Conservation (phyloP, 257 asterid genomes). For the Cordia subcordata region DNA sequence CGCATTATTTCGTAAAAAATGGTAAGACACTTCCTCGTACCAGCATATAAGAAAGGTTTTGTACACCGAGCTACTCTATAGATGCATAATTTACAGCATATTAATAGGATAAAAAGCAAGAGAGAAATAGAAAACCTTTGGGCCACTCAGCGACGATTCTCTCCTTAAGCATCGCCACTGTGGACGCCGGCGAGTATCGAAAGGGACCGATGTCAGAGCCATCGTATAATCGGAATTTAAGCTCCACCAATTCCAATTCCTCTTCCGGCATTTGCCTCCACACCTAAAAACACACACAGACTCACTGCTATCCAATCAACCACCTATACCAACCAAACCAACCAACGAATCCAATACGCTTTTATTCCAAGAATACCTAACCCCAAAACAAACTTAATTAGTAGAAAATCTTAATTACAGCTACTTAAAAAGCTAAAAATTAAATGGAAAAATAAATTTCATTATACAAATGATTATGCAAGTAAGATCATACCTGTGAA, state of each 20-base stretch:
- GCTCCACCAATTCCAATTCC: conserved; percentile 51
- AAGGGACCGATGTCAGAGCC: conserved; percentile 96
- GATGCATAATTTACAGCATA: no score
- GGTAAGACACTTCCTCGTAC: no score
- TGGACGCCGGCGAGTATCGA: conserved; percentile 80
- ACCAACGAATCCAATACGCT: not conserved
- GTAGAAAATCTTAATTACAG: no score
- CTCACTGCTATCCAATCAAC: conserved; percentile 1
- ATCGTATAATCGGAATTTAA: conserved; percentile 87
- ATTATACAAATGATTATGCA: no score
- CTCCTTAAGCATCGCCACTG: conserved; percentile 81
- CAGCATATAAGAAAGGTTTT: no score
- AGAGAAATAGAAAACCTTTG: conserved; percentile 18
- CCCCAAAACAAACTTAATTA: not conserved
- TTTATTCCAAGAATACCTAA: not conserved
- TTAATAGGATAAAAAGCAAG: no score
- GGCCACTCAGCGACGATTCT: conserved; percentile 54
- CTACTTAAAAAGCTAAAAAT: no score
- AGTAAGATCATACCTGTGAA: not conserved
- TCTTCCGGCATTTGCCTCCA: conserved; percentile 43
- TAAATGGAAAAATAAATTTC: no score
- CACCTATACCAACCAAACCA: conserved; percentile 3
- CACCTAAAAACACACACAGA: not conserved
- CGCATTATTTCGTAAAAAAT: no score
- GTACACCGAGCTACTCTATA: no score